Base-by-base conservation (phyloP, 306 rosid genomes). In the Acacia melanoxylon region DNA sequence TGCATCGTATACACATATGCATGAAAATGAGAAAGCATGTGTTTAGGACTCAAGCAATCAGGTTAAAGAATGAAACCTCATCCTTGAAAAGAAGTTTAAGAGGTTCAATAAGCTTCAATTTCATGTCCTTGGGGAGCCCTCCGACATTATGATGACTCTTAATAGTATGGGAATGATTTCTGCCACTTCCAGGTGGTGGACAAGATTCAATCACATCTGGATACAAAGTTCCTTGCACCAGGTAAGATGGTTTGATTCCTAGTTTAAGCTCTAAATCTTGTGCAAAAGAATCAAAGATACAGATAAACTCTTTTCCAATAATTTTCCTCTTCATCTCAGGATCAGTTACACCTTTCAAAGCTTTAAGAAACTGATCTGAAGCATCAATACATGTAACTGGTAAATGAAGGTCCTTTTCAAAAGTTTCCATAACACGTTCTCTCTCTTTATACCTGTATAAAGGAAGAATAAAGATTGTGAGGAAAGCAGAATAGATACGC, bases 81-180 rank as follows among this genome's bases (percentile, higher is more conserved):
- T 95, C 99, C 90, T 95, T 95, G 74, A 95, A 95, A 25, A 95
- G 87, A 22, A 93, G 96, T 78, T 93, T 95, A 52, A 95, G 97
- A 5, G 99, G 99, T 80, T 95, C 99, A 37, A 92, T 91, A 54
- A 95, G 97, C 86, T 95, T 95, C 84, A 95, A 71, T 82, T 95
- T 93, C 99, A 95, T 95, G 85, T 95, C 96, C 91, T 93, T 89
- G 6, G 99, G 99, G 79, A 95, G 99, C 46, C 99, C 99, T 22
- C 99, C 99, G 44, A 95, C 99, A 72, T 95, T 95, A 82, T 95
- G 99, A 86, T 95, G 99, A 82, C 97, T 95, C 90, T 95, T 95
- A 90, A 95, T 95, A 8, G 99, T 95, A 80, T 93, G 99, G 46
- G 99, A 95, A 81, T 95, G 99, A 49, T 87, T 89, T 80, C 91